A percentile compares a stretch with the other conserved stretches of the same genome.
Evolutionary conservation across 192 early-diverging fungal species (phyloP).

Genomic region (Pilaira anomala): DNA sequence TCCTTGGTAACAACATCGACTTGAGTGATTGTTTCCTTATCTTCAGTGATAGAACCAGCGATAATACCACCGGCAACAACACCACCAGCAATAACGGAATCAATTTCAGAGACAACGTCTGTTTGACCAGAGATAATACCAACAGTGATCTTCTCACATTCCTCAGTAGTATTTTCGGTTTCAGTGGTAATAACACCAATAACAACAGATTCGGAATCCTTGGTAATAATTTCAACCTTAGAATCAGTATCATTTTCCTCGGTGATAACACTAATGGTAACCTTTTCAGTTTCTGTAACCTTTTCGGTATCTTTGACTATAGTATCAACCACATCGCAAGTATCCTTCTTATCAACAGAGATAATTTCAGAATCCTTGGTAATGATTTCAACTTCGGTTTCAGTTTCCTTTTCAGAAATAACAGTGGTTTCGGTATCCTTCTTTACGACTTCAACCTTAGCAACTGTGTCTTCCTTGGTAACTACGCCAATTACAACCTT

Average conservation of each 20-base stretch:
- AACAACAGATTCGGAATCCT: not conserved
- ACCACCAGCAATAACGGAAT: not conserved
- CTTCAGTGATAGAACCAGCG: not conserved
- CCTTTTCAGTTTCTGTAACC: not conserved
- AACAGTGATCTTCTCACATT: not conserved
- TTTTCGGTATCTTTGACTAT: not conserved
- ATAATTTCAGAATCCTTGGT: no score
- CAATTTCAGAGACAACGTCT: not conserved
- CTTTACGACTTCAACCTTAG: not conserved
- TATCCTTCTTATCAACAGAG: not conserved
- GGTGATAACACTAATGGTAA: not conserved
- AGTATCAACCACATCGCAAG: not conserved
- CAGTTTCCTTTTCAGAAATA: not conserved
- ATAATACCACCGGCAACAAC: not conserved
- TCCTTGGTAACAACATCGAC: not conserved
- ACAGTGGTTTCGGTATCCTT: not conserved
- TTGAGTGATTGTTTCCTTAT: no score
- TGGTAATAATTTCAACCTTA: not conserved
- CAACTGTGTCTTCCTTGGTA: no score
- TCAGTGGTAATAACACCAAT: not conserved
- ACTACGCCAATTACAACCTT: no score
- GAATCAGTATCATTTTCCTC: not conserved
- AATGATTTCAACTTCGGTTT: not conserved
- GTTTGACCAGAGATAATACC: not conserved
- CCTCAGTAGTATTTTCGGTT: not conserved